phyloP scores from a whole-genome alignment of 768 basidiomycete species.

The Leccinum truebloodii region DNA sequence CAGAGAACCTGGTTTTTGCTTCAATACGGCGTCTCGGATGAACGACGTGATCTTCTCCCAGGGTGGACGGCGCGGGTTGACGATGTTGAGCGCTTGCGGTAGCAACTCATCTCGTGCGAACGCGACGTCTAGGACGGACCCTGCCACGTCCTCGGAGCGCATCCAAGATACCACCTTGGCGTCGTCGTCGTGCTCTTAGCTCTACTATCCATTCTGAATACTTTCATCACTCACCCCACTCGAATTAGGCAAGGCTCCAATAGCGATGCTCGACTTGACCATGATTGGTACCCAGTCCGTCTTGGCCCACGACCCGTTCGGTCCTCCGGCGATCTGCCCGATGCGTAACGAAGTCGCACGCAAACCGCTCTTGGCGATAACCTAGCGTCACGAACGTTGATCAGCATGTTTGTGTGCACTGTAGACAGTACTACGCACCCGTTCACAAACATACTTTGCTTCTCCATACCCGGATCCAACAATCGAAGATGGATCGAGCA shows the following conservation, averaged over 20 bases:
- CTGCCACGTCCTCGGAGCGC: slow-evolving; percentile 36
- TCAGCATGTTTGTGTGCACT: neutral
- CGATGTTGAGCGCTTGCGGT: slow-evolving; percentile 36
- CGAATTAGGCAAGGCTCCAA: slow-evolving; percentile 33
- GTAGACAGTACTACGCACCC: slow-evolving; percentile 33
- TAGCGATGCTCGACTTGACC: slow-evolving; percentile 32
- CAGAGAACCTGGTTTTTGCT: slow-evolving; percentile 9
- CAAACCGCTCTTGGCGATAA: slow-evolving; percentile 29
- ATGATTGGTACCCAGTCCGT: slow-evolving; percentile 38
- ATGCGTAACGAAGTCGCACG: slow-evolving; percentile 30
- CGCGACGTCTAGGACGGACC: slow-evolving; percentile 35
- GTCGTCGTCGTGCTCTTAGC: neutral
- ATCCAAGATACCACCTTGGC: slow-evolving; percentile 36
- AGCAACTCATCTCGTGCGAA: slow-evolving; percentile 14
- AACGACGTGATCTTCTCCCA: slow-evolving; percentile 32
- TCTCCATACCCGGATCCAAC: slow-evolving; percentile 40
- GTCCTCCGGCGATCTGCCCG: slow-evolving; percentile 36
- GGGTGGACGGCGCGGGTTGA: slow-evolving; percentile 37
- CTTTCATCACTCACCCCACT: slow-evolving; percentile 31
- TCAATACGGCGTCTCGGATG: slow-evolving; percentile 21
- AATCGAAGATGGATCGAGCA: slow-evolving; percentile 27
- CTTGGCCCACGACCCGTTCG: slow-evolving; percentile 37
- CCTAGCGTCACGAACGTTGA: slow-evolving; percentile 8
- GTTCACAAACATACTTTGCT: slow-evolving; percentile 39
- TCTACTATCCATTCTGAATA: neutral